Conservation (phyloP, 164 flowering plant genomes). For the Amborella trichopoda region DNA sequence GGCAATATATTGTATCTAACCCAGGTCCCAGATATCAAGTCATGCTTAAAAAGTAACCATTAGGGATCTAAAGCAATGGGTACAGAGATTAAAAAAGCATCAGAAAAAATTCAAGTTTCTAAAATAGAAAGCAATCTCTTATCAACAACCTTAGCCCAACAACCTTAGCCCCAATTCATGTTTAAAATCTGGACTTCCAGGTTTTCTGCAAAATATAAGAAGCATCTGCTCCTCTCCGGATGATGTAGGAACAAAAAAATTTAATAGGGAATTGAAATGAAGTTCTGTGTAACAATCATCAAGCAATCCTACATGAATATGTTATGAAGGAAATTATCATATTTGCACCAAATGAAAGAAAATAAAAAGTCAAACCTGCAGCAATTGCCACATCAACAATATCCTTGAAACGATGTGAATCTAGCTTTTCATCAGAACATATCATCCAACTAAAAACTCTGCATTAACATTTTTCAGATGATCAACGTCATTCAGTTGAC, state of each 20-base stretch:
- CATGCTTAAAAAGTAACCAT: too few species aligned
- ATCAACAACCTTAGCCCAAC: too few species aligned
- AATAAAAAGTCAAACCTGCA: conserved; percentile 34
- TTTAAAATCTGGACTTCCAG: too few species aligned
- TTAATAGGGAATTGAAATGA: background rate
- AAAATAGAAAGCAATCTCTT: too few species aligned
- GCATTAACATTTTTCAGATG: conserved; percentile 3
- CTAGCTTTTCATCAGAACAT: conserved; percentile 86
- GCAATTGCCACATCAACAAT: conserved; percentile 79
- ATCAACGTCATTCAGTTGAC: background rate
- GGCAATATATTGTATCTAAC: too few species aligned
- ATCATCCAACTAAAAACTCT: conserved; percentile 96
- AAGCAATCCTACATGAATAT: background rate
- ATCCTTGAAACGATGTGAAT: conserved; percentile 95
- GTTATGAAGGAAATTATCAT: background rate
- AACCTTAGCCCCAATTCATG: too few species aligned
- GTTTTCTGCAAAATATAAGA: background rate
- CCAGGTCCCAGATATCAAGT: too few species aligned
- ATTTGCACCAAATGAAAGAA: background rate
- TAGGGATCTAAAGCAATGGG: too few species aligned
- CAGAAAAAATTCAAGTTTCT: too few species aligned
- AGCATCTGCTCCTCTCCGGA: background rate
- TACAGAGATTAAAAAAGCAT: too few species aligned
- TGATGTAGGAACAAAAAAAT: background rate
- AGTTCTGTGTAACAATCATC: background rate